A percentile compares a stretch with the other conserved stretches of the same genome.
These are phyloP conservation scores for Mycena epipterygia DNA, from an alignment of 768 basidiomycete species.

Conservation along the genomic window DNA sequence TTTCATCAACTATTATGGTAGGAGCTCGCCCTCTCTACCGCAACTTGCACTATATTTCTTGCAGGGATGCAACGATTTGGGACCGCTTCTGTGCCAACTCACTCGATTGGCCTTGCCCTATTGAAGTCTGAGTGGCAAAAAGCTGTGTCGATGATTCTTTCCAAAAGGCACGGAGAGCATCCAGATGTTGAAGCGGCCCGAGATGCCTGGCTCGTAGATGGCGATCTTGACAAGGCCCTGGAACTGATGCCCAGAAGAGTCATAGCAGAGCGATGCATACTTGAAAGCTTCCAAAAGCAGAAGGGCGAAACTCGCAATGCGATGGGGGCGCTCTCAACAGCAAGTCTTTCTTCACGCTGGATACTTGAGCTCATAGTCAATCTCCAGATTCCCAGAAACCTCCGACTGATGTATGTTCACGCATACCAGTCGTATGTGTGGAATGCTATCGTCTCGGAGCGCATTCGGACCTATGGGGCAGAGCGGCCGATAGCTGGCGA, in stretches of 20 bases:
- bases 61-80: constrained; percentile 99
- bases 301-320: constrained; percentile 84
- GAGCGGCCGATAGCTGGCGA: constrained; percentile 88
- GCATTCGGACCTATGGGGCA: constrained; percentile 83
- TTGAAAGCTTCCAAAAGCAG: constrained; percentile 91
- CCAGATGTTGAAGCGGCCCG: constrained; percentile 90
- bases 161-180: constrained; percentile 90
- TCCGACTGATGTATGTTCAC: constrained; percentile 97
- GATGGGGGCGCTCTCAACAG: constrained; percentile 89
- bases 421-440: constrained; percentile 99
- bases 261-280: constrained; percentile 92
- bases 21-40: constrained; percentile 12
- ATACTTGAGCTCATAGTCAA: constrained; percentile 13
- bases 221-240: constrained; percentile 85
- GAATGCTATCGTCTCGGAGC: constrained; percentile 97
- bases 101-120: constrained; percentile 92
- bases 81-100: constrained; percentile 95
- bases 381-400: constrained; percentile 90
- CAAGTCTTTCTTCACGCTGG: constrained; percentile 48
- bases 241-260: constrained; percentile 90
- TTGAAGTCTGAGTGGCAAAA: constrained; percentile 92
- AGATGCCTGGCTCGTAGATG: constrained; percentile 89
- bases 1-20: constrained; percentile 99
- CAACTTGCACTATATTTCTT: constrained; percentile 28
- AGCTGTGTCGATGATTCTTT: constrained; percentile 87